Percentiles rank a stretch among this genome's conserved stretches.
phyloP scores from a whole-genome alignment of 1,284 basidiomycete genomes.

The Tilletia caries region DNA sequence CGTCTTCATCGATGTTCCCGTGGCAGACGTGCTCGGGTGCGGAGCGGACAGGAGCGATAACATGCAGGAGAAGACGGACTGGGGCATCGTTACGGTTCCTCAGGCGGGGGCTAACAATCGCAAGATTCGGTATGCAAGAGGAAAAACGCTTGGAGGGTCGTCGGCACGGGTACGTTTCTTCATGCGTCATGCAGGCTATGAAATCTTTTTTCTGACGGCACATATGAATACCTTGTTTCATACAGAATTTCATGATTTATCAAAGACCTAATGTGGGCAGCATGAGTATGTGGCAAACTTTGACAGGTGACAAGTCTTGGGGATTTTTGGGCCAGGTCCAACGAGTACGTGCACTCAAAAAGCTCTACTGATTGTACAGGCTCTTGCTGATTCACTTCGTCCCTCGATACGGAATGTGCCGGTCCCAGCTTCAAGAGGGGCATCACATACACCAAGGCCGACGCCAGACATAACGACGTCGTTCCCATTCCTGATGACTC shows the following conservation, averaged over 20 bases:
- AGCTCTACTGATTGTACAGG: background rate
- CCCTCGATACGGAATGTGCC: background rate
- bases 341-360: conserved; percentile 12
- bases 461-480: conserved; percentile 24
- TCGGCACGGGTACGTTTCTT: conserved; percentile 18
- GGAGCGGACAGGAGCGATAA: conserved; percentile 22
- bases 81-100: conserved; percentile 29
- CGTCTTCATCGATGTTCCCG: conserved; percentile 29
- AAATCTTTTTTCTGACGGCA: background rate
- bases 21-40: conserved; percentile 27
- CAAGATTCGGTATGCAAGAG: conserved; percentile 30
- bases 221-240: too few species aligned
- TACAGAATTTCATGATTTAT: conserved; percentile 41
- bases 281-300: conserved; percentile 28
- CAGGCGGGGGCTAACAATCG: conserved; percentile 30
- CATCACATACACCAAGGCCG: conserved; percentile 26
- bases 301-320: conserved; percentile 37
- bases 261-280: conserved; percentile 27
- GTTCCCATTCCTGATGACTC: conserved; percentile 29
- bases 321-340: conserved; percentile 25
- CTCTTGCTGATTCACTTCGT: background rate
- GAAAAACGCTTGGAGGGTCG: conserved; percentile 36
- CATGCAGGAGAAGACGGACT: conserved; percentile 27
- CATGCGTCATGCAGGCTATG: background rate
- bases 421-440: conserved; percentile 26